These are phyloP conservation scores for Sclerotinia nivalis DNA, from an alignment of 2,329 filamentous ascomycete species.

Conservation along the genomic window DNA sequence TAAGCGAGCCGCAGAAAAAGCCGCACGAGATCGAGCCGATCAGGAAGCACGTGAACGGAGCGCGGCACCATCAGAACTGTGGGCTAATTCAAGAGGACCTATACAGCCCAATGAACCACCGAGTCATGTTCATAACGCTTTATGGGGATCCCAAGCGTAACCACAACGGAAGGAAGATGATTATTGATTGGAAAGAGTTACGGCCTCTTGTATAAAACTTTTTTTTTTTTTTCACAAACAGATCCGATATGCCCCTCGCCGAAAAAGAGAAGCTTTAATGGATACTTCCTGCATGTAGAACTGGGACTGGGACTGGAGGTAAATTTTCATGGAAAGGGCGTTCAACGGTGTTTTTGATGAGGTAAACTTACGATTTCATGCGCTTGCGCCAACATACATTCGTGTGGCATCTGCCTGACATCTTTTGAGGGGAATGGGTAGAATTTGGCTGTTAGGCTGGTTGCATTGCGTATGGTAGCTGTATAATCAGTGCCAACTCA, in stretches of 20 bases:
- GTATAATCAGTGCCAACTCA: neutral
- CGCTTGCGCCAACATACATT: constrained; percentile 18
- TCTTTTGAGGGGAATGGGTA: neutral
- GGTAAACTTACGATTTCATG: constrained; percentile 15
- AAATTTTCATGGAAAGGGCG: constrained; percentile 4
- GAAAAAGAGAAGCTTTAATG: neutral
- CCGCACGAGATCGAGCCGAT: constrained; percentile 4
- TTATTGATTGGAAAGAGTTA: neutral
- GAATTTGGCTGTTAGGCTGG: neutral
- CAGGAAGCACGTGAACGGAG: constrained; percentile 2
- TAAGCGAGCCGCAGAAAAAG: neutral
- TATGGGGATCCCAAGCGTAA: constrained; percentile 18
- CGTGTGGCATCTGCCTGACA: constrained; percentile 5
- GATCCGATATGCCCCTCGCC: neutral
- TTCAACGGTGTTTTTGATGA: constrained; percentile 8
- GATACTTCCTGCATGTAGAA: constrained; percentile 3
- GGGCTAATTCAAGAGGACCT: constrained; percentile 7
- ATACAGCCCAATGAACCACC: neutral
- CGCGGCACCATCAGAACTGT: constrained; percentile 6
- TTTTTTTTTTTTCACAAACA: constrained; percentile 9
- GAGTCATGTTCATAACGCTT: constrained; percentile 13
- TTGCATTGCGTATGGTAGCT: neutral
- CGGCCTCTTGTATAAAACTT: constrained; percentile 17
- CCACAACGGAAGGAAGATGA: neutral
- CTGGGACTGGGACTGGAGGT: neutral